A percentile compares a stretch with the other conserved stretches of the same genome.
These are phyloP conservation scores for Kodamaea sp. DNA, from an alignment of 1,139 yeast genomes.

Conservation along the genomic window DNA sequence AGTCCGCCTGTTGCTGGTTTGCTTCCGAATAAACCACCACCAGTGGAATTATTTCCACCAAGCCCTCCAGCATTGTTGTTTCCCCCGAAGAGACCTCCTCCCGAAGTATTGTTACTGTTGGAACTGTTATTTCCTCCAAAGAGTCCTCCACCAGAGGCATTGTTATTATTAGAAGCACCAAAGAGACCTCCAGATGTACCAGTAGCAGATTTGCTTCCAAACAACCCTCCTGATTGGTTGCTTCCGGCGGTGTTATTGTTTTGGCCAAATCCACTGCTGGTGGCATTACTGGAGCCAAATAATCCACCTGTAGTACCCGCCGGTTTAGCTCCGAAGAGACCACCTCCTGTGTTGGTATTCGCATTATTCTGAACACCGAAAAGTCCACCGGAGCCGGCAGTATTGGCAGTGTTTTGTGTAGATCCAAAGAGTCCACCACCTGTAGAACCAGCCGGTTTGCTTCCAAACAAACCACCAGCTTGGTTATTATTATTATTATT, in stretches of 20 bases:
- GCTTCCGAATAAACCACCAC: slow-evolving; percentile 15
- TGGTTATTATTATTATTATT: neutral
- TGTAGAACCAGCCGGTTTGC: slow-evolving; percentile 8
- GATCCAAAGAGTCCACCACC: slow-evolving; percentile 35
- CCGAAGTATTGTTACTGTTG: slow-evolving; percentile 5
- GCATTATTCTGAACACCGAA: slow-evolving; percentile 22
- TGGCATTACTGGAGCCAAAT: slow-evolving; percentile 15
- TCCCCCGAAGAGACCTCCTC: slow-evolving; percentile 31
- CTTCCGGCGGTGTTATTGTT: slow-evolving; percentile 5
- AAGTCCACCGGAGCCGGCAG: slow-evolving; percentile 26
- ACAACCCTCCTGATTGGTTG: slow-evolving; percentile 19
- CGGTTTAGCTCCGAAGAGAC: slow-evolving; percentile 21
- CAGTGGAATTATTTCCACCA: slow-evolving; percentile 12
- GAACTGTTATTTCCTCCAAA: slow-evolving; percentile 26
- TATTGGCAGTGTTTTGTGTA: slow-evolving; percentile 6
- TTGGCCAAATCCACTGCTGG: slow-evolving; percentile 13
- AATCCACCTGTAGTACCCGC: slow-evolving; percentile 14
- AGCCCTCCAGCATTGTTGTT: slow-evolving; percentile 7
- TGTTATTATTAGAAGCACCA: slow-evolving; percentile 12
- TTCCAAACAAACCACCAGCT: slow-evolving; percentile 17
- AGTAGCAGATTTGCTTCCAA: slow-evolving; percentile 19
- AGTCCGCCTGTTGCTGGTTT: slow-evolving; percentile 14
- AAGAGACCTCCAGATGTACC: slow-evolving; percentile 24
- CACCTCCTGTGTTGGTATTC: slow-evolving; percentile 16
- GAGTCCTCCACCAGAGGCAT: slow-evolving; percentile 23